Percentiles rank a stretch among this genome's conserved stretches.
These are phyloP conservation scores for Sclerotinia spermophila DNA, from an alignment of 2,329 filamentous ascomycete species.

Conservation along the genomic window DNA sequence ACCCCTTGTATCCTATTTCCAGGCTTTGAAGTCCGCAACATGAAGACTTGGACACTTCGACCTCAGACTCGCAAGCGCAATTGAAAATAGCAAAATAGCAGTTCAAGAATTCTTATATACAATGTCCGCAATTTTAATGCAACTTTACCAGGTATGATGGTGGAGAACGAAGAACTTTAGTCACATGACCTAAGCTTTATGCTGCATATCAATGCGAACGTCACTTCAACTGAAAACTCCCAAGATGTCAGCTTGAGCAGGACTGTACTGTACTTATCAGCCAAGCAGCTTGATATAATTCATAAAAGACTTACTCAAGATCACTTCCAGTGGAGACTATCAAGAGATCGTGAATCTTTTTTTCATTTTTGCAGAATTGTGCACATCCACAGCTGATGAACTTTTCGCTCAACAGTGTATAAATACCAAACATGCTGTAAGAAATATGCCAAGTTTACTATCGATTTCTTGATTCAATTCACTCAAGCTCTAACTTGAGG, in stretches of 20 bases:
- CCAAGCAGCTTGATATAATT: fast-evolving
- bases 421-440: neutral
- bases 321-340: too few species aligned
- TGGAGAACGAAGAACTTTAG: neutral
- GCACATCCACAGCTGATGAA: neutral
- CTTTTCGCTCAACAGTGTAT: neutral
- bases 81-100: neutral
- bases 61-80: fast-evolving
- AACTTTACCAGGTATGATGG: too few species aligned
- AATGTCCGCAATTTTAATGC: fast-evolving
- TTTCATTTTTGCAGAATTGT: neutral
- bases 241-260: too few species aligned
- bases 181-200: neutral
- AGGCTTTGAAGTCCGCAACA: neutral
- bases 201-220: neutral
- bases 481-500: neutral
- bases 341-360: neutral
- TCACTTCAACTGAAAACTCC: neutral
- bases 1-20: neutral
- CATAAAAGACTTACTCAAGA: neutral
- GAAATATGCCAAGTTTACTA: fast-evolving
- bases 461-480: neutral
- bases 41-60: neutral
- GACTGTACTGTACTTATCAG: neutral
- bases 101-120: neutral